A percentile compares a stretch with the other conserved stretches of the same genome.
Conservation (phyloP, 2,329 filamentous ascomycete species). For the Botryotinia narcissicola region DNA sequence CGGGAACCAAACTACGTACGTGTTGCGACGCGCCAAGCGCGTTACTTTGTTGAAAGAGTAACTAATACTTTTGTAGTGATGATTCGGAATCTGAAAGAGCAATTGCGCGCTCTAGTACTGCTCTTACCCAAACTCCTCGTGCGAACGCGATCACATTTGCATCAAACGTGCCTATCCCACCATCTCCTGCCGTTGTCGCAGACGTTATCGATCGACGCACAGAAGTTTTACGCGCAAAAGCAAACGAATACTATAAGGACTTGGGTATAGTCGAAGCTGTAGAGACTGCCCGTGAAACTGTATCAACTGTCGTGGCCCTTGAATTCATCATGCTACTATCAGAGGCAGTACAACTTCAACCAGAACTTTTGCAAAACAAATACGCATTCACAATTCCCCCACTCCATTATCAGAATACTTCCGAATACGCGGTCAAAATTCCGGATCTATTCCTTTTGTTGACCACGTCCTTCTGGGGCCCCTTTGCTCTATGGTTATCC, state of each 20-base stretch:
- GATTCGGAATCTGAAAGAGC: conserved; percentile 37
- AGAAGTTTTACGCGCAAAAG: conserved; percentile 63
- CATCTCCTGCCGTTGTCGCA: conserved; percentile 76
- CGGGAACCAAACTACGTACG: conserved; percentile 33
- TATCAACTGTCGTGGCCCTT: conserved; percentile 71
- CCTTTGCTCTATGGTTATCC: conserved; percentile 71
- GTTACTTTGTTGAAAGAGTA: conserved; percentile 22
- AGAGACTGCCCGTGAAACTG: conserved; percentile 62
- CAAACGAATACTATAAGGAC: conserved; percentile 60
- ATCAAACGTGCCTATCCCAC: conserved; percentile 68
- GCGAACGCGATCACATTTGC: conserved; percentile 40
- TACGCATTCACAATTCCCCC: conserved; percentile 73
- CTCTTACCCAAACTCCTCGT: conserved; percentile 37
- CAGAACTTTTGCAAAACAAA: conserved; percentile 66
- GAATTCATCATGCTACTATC: conserved; percentile 65
- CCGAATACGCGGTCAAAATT: conserved; percentile 61
- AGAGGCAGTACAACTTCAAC: conserved; percentile 68
- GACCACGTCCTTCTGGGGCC: conserved; percentile 78
- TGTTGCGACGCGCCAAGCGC: conserved; percentile 27
- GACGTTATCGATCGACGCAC: conserved; percentile 72
- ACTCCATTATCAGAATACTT: conserved; percentile 52
- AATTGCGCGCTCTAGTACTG: conserved; percentile 33
- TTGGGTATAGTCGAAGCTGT: conserved; percentile 66
- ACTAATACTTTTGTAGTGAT: conserved; percentile 33
- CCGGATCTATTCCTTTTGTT: conserved; percentile 81